A percentile compares a stretch with the other conserved stretches of the same genome.
These are phyloP conservation scores for Plasmodium chabaudi DNA, from an alignment of 169 alveolate genomes.

Conservation along the genomic window DNA sequence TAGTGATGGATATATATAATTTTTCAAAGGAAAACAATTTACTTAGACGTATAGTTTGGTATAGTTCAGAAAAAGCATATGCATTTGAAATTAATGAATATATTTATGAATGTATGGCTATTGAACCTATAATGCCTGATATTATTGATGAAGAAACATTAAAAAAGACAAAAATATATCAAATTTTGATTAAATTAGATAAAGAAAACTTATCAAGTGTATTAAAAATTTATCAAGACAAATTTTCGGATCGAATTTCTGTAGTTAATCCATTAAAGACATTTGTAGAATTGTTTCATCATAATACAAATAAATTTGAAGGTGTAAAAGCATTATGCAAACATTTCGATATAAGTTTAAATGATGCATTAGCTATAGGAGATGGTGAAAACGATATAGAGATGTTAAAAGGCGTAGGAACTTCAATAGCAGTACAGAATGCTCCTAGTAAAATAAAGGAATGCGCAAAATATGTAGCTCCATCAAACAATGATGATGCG, in stretches of 20 bases:
- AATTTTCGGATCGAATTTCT: slow-evolving; percentile 75
- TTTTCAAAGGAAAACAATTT: slow-evolving; percentile 63
- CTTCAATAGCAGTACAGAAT: slow-evolving; percentile 82
- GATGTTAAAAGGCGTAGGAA: slow-evolving; percentile 78
- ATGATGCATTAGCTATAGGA: slow-evolving; percentile 84
- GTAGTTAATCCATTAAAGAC: slow-evolving; percentile 81
- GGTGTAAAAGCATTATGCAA: slow-evolving; percentile 83
- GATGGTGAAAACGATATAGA: slow-evolving; percentile 89
- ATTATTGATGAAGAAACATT: slow-evolving; percentile 27
- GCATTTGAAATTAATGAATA: slow-evolving; percentile 63
- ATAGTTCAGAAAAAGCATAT: slow-evolving; percentile 51
- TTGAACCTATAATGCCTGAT: slow-evolving; percentile 29
- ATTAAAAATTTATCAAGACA: slow-evolving; percentile 73
- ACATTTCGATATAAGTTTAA: slow-evolving; percentile 73
- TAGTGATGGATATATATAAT: slow-evolving; percentile 51
- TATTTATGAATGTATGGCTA: slow-evolving; percentile 5
- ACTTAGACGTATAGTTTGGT: slow-evolving; percentile 58
- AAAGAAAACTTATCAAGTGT: slow-evolving; percentile 69
- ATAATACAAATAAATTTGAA: slow-evolving; percentile 80
- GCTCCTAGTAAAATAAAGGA: slow-evolving; percentile 82
- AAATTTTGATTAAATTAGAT: slow-evolving; percentile 67
- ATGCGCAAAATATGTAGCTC: slow-evolving; percentile 78
- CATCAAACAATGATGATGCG: slow-evolving; percentile 79
- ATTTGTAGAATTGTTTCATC: slow-evolving; percentile 81
- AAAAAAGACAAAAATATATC: slow-evolving; percentile 58